Percentiles rank a stretch among this genome's conserved stretches.
Conservation (phyloP, 192 early-diverging fungal species). For the Lobosporangium transversale region DNA sequence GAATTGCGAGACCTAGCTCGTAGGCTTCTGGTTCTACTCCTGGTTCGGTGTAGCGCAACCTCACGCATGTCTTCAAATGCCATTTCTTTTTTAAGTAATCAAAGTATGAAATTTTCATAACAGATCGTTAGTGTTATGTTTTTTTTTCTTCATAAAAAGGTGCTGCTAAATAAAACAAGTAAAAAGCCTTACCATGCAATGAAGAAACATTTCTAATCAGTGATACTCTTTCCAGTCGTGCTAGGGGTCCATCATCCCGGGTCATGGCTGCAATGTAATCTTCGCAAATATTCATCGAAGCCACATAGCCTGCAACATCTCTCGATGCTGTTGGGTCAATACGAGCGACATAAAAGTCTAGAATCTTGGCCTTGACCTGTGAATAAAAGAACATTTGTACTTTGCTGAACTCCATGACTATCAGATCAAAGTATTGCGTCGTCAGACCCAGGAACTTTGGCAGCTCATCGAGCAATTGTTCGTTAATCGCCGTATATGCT, state of each 20-base stretch:
- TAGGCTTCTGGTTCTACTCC: neutral
- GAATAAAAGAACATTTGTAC: constrained; percentile 65
- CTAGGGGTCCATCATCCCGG: constrained; percentile 34
- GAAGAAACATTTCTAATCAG: constrained; percentile 23
- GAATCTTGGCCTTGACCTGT: constrained; percentile 55
- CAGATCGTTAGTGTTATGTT: too few relatives aligned
- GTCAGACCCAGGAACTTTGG: constrained; percentile 70
- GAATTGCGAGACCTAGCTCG: constrained; percentile 1
- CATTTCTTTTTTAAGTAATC: too few relatives aligned
- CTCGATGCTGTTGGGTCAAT: constrained; percentile 35
- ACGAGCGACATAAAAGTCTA: constrained; percentile 46
- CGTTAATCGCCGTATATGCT: constrained; percentile 73
- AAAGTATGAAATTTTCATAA: too few relatives aligned
- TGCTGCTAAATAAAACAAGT: too few relatives aligned
- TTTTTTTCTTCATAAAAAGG: too few relatives aligned
- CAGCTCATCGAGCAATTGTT: constrained; percentile 77
- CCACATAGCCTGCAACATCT: constrained; percentile 28
- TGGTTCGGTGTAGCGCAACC: neutral
- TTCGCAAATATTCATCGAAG: constrained; percentile 41
- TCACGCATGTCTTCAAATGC: constrained; percentile 25
- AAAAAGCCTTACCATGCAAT: constrained; percentile 31
- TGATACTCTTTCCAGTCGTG: constrained; percentile 20
- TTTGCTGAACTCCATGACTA: constrained; percentile 63
- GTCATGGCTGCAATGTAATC: constrained; percentile 44
- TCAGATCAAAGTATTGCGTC: constrained; percentile 67